Evolutionary conservation across 768 basidiomycete species (phyloP).

Genomic region (Lentinus brumalis): DNA sequence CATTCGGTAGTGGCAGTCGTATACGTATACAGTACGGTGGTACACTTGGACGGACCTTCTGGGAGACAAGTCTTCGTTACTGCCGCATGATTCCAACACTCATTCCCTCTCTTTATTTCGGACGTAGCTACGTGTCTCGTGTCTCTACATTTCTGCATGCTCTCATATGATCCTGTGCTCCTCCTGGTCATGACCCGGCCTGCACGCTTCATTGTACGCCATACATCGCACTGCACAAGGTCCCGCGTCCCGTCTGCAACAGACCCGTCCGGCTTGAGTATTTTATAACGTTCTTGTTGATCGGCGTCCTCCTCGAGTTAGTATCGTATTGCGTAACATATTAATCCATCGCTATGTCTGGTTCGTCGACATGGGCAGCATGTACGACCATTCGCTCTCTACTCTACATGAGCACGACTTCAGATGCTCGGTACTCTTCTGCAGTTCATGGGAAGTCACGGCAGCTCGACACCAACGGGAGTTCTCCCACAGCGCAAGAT

Average conservation of each 20-base stretch:
- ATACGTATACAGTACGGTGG: conserved; percentile 9
- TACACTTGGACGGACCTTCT: conserved; percentile 18
- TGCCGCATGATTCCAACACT: neutral
- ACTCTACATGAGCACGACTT: no score
- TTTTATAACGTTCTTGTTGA: neutral
- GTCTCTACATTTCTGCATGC: conserved; percentile 18
- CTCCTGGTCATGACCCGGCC: no score
- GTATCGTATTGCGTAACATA: no score
- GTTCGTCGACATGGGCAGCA: no score
- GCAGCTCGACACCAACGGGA: no score
- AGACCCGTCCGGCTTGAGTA: neutral
- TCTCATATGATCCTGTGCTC: conserved; percentile 1
- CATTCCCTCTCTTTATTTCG: neutral
- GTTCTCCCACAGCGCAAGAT: neutral
- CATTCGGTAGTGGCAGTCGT: neutral
- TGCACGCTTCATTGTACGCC: no score
- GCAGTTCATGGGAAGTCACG: no score
- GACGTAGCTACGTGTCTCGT: conserved; percentile 1
- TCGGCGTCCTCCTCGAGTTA: neutral
- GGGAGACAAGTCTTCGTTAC: conserved; percentile 14
- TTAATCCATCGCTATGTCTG: no score
- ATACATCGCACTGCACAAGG: no score
- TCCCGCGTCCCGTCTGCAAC: no score
- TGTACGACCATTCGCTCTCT: no score
- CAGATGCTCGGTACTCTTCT: no score